Evolutionary conservation across 352 stramenopile species (phyloP).

Genomic region (Phytophthora meadii): DNA sequence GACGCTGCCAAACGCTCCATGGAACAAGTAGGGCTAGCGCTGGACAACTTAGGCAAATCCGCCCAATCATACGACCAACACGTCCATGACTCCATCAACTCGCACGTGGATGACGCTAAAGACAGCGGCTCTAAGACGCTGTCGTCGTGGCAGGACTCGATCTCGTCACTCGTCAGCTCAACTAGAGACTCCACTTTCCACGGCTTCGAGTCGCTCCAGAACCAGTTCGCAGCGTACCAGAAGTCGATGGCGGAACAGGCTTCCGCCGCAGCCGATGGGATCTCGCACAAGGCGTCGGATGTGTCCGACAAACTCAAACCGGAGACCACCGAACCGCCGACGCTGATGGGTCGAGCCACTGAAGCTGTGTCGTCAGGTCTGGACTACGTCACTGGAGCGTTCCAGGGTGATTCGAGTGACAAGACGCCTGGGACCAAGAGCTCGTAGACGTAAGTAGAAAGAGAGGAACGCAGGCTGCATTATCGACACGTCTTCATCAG

Average conservation of each 20-base stretch:
- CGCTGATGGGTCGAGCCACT: conserved; percentile 37
- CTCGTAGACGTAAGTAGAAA: conserved; percentile 12
- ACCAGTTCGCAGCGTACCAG: conserved; percentile 34
- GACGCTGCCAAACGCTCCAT: conserved; percentile 39
- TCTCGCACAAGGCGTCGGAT: conserved; percentile 32
- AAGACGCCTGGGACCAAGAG: conserved; percentile 14
- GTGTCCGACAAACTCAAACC: conserved; percentile 21
- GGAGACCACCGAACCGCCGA: conserved; percentile 23
- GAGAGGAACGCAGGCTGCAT: background rate
- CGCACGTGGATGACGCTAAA: conserved; percentile 32
- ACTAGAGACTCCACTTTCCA: conserved; percentile 44
- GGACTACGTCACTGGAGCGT: conserved; percentile 23
- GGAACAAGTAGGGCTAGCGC: conserved; percentile 35
- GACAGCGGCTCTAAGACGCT: conserved; percentile 23
- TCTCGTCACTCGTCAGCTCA: conserved; percentile 35
- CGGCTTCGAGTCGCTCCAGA: conserved; percentile 49
- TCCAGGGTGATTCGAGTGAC: conserved; percentile 7
- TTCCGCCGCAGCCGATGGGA: conserved; percentile 7
- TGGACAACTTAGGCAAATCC: conserved; percentile 37
- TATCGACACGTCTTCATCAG: background rate
- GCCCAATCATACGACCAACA: conserved; percentile 28
- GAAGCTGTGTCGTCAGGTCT: conserved; percentile 20
- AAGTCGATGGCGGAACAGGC: conserved; percentile 35
- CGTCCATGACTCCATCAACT: conserved; percentile 28
- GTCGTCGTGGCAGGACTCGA: conserved; percentile 32